These are phyloP conservation scores for Nothophaeocryptopus gaeumannii DNA, from an alignment of 2,329 filamentous ascomycete genomes.

Conservation along the genomic window DNA sequence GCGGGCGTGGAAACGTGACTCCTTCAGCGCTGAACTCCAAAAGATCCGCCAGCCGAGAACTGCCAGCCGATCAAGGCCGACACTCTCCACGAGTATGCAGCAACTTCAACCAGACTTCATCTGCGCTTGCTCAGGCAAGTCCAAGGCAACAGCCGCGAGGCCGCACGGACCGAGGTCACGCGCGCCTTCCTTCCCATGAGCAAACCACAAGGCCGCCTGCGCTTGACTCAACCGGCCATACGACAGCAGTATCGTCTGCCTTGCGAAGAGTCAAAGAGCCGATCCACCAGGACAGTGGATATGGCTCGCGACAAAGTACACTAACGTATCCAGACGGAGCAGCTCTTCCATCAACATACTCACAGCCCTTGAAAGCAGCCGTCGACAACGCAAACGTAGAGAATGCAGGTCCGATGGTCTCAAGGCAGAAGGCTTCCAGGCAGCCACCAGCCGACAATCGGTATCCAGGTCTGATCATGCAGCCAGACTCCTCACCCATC, in stretches of 20 bases:
- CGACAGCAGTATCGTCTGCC: background rate
- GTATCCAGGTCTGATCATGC: slow-evolving; percentile 21
- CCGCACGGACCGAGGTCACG: background rate
- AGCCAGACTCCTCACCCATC: slow-evolving; percentile 46
- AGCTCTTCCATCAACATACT: background rate
- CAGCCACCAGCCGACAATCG: slow-evolving; percentile 8
- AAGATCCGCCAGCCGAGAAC: slow-evolving; percentile 5
- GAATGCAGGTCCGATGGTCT: background rate
- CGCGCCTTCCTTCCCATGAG: background rate
- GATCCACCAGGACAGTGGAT: background rate
- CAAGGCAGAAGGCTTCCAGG: background rate
- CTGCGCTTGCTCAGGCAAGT: background rate
- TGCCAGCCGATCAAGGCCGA: slow-evolving; percentile 1
- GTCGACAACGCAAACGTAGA: background rate
- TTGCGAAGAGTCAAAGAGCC: background rate
- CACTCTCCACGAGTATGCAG: slow-evolving; percentile 5
- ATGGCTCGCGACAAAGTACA: slow-evolving; percentile 7
- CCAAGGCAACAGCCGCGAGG: background rate
- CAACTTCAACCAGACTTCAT: background rate
- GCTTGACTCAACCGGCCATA: background rate
- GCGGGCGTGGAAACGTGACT: background rate
- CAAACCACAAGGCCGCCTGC: background rate
- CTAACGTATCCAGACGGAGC: background rate
- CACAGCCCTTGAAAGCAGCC: background rate
- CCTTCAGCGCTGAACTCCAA: slow-evolving; percentile 4